Base-by-base conservation (phyloP, 148 eudicot genomes). In the Diospyros kaki region DNA sequence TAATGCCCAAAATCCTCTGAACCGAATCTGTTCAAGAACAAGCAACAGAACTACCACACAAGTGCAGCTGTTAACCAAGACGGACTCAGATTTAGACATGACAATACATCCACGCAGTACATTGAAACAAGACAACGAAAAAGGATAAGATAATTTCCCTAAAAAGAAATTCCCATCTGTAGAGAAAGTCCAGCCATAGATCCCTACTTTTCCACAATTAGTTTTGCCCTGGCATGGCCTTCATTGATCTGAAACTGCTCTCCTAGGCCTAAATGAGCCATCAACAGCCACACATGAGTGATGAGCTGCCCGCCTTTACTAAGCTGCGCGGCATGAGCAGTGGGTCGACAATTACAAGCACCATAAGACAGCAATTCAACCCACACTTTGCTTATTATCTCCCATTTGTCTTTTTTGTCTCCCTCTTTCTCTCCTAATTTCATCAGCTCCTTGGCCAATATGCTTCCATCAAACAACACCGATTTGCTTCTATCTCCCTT, bases 191-290 rank as follows among this genome's bases (percentile, higher is more conserved):
- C 12, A 10, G 58, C 58, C 9, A 6, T 55, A 28, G 28, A 28
- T 28, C 28, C 28, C 28, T 68, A 68, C 41, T 68, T 48, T 8
- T 18, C 55, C 13, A 68, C 71, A 8, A 50, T 28, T 7, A 68
- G 56, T 68, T 48, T 48, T 17, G 58, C 6, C 41, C 58, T 68
- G 18, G 71, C 28, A 6, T 66, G 69, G 39, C 14, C 41, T 7
- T 68, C 71, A 50, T 15, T 48, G 5, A 68, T 17, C 3, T 48
- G 73, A 54, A 69, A 53, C 9, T 69, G 61, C 15, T 39, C 61
- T 28, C 73, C 73, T 9, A 69, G 10, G 18, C 73, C 73, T 4
- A 69, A 41, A 54, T 69, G 73, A 39, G 58, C 73, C 60, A 69
- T 54, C 43, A 69, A 40, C 12, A 69, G 13, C 73, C 73, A 69